A percentile compares a stretch with the other conserved stretches of the same genome.
Conservation (phyloP, 225 moss, liverwort and hornwort genomes). For the Anthoceros angustus region DNA sequence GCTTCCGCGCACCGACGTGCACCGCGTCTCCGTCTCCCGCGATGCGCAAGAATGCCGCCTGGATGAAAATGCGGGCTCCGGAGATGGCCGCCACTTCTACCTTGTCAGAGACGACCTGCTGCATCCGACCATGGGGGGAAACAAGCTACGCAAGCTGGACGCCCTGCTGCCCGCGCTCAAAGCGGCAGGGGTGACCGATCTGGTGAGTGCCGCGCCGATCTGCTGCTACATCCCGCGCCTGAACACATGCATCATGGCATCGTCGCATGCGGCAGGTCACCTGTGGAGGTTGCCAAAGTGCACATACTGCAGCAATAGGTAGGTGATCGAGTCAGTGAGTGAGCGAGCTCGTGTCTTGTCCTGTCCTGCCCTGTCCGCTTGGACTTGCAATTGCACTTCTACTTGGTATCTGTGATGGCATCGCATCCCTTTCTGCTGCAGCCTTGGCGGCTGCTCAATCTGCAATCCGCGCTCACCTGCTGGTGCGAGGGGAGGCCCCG, state of each 20-base stretch:
- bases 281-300: conserved; percentile 94
- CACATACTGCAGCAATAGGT: conserved; percentile 91
- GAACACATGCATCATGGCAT: neutral
- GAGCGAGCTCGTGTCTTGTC: neutral
- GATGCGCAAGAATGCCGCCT: neutral
- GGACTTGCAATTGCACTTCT: neutral
- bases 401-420: neutral
- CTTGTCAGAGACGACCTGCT: conserved; percentile 72
- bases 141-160: conserved; percentile 87
- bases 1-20: neutral
- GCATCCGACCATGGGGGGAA: conserved; percentile 68
- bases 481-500: conserved; percentile 81
- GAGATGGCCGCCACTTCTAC: conserved; percentile 20
- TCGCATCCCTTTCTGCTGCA: conserved; percentile 13
- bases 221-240: neutral
- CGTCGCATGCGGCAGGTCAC: conserved; percentile 38
- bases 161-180: conserved; percentile 49
- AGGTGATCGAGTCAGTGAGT: conserved; percentile 7
- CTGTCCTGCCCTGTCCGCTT: neutral
- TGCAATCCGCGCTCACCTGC: conserved; percentile 65
- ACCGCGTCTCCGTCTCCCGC: neutral
- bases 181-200: conserved; percentile 38
- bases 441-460: conserved; percentile 75
- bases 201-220: conserved; percentile 24
- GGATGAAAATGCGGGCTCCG: neutral